Base-by-base conservation (phyloP, 2,329 filamentous ascomycete genomes). In the Ophioceras dolichostomum region DNA sequence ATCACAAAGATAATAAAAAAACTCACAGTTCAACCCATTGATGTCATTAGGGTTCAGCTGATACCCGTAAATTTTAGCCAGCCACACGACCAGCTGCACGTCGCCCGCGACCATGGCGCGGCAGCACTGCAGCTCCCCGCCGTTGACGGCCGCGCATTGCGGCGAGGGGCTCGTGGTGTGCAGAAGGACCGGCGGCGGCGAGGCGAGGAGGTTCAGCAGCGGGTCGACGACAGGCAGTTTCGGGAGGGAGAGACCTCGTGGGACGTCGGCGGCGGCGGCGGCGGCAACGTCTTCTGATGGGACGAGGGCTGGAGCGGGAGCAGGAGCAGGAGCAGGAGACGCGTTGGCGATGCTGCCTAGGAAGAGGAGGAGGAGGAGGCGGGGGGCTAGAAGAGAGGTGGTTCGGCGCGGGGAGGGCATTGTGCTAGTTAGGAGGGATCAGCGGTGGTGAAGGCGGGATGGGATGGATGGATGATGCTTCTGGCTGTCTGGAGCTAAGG, bases 11-110 rank as follows among this genome's bases (percentile, higher is more conserved):
- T 21, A 14, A 20, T 7, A 41, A 10, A 21, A 21, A 12, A 14
- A 51, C 51, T 47, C 31, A 56, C 53, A 56, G 26, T 49, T 42
- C 13, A 53, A 21, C 5, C 51, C 53, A 28, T 53, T 56, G 10
- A 55, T 42, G 24, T 54, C 50, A 13, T 54, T 50, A 4, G 49
- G 49, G 35, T 52, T 53, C 28, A 55, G 39, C 17, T 39, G 24
- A 26, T 54, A 55, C 26, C 51, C 53, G 36, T 52, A 53, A 8
- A 50, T 4, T 2, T 20, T 28, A 3, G 53, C 53, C 7, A 55
- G 46, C 38, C 47, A 52, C n/a, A 47, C 45, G 12, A 54, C 48
- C 6, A 51, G 38, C 19, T 49, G 49, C 32, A 45, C 31, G 38
- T 54, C 50, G 10, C 52, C 53, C 8, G 50, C 50, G 12, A 52